A percentile compares a stretch with the other conserved stretches of the same genome.
These are phyloP conservation scores for Ganoderma resinaceum DNA, from an alignment of 1,284 basidiomycete species.

Conservation along the genomic window DNA sequence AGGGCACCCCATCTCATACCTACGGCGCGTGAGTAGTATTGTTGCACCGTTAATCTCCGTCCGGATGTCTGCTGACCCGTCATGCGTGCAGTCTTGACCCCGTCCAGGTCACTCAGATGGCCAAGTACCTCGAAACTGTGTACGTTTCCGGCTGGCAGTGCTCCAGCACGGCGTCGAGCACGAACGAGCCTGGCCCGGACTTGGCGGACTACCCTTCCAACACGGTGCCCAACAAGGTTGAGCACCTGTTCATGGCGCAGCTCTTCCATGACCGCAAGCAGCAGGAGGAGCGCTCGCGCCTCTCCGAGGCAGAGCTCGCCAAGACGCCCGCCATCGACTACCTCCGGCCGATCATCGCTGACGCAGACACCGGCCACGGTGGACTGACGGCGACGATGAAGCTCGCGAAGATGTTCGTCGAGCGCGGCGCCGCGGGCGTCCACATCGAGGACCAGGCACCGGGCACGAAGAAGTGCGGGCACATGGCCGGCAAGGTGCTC, in stretches of 20 bases:
- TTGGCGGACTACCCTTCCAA: slow-evolving; percentile 96
- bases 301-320: slow-evolving; percentile 80
- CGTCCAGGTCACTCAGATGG: slow-evolving; percentile 98
- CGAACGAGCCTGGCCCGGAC: slow-evolving; percentile 97
- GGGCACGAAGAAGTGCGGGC: slow-evolving; percentile 75
- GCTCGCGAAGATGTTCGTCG: slow-evolving; percentile 83
- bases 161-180: slow-evolving; percentile 90
- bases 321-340: slow-evolving; percentile 69
- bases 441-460: slow-evolving; percentile 85
- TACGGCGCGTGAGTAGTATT: slow-evolving; percentile 90
- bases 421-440: slow-evolving; percentile 75
- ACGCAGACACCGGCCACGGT: slow-evolving; percentile 74
- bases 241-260: slow-evolving; percentile 88
- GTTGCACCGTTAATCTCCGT: no score
- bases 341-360: slow-evolving; percentile 71
- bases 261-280: slow-evolving; percentile 91
- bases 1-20: slow-evolving; percentile 86
- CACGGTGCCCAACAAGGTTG: slow-evolving; percentile 93
- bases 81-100: slow-evolving; percentile 80
- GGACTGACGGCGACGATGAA: slow-evolving; percentile 72
- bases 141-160: slow-evolving; percentile 99
- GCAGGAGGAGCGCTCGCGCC: slow-evolving; percentile 73
- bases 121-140: slow-evolving; percentile 96
- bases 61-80: neutral
- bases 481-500: slow-evolving; percentile 80